A percentile compares a stretch with the other conserved stretches of the same genome.
These are phyloP conservation scores for Apocynum venetum DNA, from an alignment of 257 asterid species.

Conservation along the genomic window DNA sequence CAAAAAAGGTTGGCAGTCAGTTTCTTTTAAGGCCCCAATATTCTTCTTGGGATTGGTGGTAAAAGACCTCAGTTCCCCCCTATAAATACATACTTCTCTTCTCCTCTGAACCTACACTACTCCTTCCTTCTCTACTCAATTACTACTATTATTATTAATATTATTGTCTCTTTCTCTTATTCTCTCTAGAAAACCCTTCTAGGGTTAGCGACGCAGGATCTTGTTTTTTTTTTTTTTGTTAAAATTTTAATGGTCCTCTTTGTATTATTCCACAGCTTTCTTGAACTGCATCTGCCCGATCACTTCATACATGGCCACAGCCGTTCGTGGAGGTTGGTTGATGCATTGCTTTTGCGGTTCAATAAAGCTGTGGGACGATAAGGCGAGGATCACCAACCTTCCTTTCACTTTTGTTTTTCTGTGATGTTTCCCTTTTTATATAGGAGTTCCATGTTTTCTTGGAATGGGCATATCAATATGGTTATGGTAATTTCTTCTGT, in stretches of 20 bases:
- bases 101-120: slow-evolving; percentile 33
- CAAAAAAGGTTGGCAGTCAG: slow-evolving; percentile 16
- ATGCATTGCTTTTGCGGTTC: slow-evolving; percentile 46
- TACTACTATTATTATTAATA: too few species aligned
- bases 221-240: not conserved
- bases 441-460: too few species aligned
- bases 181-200: slow-evolving; percentile 33
- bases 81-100: slow-evolving; percentile 52
- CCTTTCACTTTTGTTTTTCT: too few species aligned
- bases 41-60: slow-evolving; percentile 97
- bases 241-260: slow-evolving; percentile 40
- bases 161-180: not conserved
- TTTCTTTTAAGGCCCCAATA: slow-evolving; percentile 51
- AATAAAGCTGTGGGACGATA: slow-evolving; percentile 94
- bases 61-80: slow-evolving; percentile 40
- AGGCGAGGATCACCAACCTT: slow-evolving; percentile 23
- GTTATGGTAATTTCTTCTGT: not conserved
- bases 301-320: not conserved
- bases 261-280: slow-evolving; percentile 96
- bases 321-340: slow-evolving; percentile 6
- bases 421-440: too few species aligned
- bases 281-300: slow-evolving; percentile 62
- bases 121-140: not conserved
- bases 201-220: slow-evolving; percentile 37
- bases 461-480: not conserved